Percentiles rank a stretch among this genome's conserved stretches.
phyloP scores from a whole-genome alignment of 148 eudicot genomes.

The Fagopyrum esculentum region DNA sequence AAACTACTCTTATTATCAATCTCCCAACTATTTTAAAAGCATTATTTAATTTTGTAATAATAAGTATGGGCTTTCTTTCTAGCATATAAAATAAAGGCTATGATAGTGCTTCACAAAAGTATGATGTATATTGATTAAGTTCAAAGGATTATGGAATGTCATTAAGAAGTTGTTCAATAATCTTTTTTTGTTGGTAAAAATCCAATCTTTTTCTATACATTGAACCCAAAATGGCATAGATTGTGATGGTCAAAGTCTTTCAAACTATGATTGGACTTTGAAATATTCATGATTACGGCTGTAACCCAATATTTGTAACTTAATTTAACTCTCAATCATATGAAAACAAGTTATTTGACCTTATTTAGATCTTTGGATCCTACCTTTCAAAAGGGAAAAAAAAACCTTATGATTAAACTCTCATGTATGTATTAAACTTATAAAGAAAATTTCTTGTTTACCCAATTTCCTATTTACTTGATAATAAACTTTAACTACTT shows the following conservation, averaged over 20 bases:
- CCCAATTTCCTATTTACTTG: too few relatives aligned
- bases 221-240: background rate
- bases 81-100: background rate
- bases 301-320: background rate
- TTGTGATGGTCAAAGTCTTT: background rate
- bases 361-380: background rate
- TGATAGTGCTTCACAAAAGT: background rate
- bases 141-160: background rate
- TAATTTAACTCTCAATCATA: background rate
- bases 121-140: background rate
- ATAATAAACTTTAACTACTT: too few relatives aligned
- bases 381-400: background rate
- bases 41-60: background rate
- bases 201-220: too few relatives aligned
- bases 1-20: background rate
- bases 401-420: background rate
- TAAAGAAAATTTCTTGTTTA: too few relatives aligned
- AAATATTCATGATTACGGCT: background rate
- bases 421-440: too few relatives aligned
- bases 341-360: background rate
- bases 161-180: too few relatives aligned
- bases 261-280: background rate
- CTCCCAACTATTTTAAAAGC: background rate
- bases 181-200: too few relatives aligned
- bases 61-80: conserved; percentile 12